Evolutionary conservation across 352 stramenopile genomes (phyloP), one percentile per base, ranked within the genome.

Genomic region (Pythium aquatile): DNA sequence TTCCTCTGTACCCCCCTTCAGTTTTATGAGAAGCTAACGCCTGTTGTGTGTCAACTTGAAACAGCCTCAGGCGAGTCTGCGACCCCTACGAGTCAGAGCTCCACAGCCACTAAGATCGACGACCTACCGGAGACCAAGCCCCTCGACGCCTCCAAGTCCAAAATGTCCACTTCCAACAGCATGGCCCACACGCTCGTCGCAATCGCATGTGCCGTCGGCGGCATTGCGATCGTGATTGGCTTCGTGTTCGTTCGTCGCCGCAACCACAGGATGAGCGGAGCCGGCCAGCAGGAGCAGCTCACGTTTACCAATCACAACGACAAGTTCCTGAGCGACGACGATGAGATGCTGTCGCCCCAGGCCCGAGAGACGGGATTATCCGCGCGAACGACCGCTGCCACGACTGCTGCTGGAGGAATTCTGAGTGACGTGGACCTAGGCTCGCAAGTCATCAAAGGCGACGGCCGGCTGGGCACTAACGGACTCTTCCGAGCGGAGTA

Each of bases 401-500:
- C 29, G 10, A 61, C 40, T 37, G 55, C 32, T 48, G 57, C 13
- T 8, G 40, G 40, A 14, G 57, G 58, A 0, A n/a, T 61, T 20
- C 28, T 72, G 7, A 57, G 39, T 20, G 53, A 66, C 5, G 48
- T 58, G 24, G 59, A 72, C 52, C 40, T 72, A 3, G 66, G 66
- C 5, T 13, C 10, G 2, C 14, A 49, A 4, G 42, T 26, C 1
- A 54, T 72, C 24, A 53, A 10, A n/a, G 29, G 30, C 14, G 66
- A 72, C 17, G n/a, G 40, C 16, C 56, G 49, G 5, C 59, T 72
- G 6, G 66, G 66, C 7, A 32, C 48, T 5, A 72, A 68, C 33
- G 60, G 60, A 2, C 55, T 93, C 40, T 89, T 78, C 71, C 72
- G 55, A n/a, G 59, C 52, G 16, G 60, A 68, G 17, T 61, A 65